phyloP scores from a whole-genome alignment of 2,329 filamentous ascomycete genomes.

The Xylaria sp. region DNA sequence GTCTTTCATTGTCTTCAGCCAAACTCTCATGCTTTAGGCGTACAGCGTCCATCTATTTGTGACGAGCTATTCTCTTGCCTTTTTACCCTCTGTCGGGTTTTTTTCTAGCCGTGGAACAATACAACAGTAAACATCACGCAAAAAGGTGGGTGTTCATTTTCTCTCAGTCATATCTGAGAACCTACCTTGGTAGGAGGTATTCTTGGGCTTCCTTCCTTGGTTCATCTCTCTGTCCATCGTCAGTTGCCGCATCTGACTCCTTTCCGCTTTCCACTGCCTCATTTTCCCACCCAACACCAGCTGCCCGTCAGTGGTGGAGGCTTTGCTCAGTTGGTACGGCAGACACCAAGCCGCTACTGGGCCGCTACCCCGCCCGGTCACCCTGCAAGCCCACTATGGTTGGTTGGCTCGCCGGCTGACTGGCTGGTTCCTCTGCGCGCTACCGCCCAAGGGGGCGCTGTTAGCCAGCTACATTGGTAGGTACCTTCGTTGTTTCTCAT shows the following conservation, averaged over 20 bases:
- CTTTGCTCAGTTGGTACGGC: slow-evolving; percentile 27
- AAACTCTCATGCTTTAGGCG: slow-evolving; percentile 33
- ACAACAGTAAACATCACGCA: neutral
- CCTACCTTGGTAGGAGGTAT: neutral
- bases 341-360: neutral
- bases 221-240: neutral
- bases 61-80: slow-evolving; percentile 1
- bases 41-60: slow-evolving; percentile 22
- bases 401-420: slow-evolving; percentile 21
- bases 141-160: slow-evolving; percentile 4
- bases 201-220: neutral
- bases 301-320: slow-evolving; percentile 32
- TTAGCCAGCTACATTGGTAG: slow-evolving; percentile 22
- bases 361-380: slow-evolving; percentile 29
- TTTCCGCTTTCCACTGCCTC: slow-evolving; percentile 3
- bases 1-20: slow-evolving; percentile 23
- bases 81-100: slow-evolving; percentile 5
- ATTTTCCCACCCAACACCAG: slow-evolving; percentile 22
- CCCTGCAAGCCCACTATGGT: slow-evolving; percentile 26
- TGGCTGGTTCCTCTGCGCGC: slow-evolving; percentile 33
- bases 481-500: slow-evolving; percentile 12
- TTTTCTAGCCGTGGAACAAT: slow-evolving; percentile 3
- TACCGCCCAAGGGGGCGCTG: slow-evolving; percentile 28
- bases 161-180: slow-evolving; percentile 8
- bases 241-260: neutral